Percentiles rank a stretch among this genome's conserved stretches.
Evolutionary conservation across 2,329 filamentous ascomycete species (phyloP).

Genomic region (Gremmenia infestans): DNA sequence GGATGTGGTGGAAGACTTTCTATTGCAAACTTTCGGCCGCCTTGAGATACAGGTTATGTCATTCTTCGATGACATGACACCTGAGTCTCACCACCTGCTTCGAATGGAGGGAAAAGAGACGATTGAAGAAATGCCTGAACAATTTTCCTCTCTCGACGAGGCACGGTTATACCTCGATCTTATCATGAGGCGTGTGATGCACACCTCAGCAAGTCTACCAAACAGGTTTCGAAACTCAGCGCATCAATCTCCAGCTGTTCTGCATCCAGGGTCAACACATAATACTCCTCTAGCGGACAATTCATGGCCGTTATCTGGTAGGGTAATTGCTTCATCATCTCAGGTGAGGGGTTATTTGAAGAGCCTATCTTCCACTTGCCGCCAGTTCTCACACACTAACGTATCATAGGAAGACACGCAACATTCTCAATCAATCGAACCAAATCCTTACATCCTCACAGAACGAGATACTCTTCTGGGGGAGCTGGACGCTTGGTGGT

Average conservation of each 20-base stretch:
- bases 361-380: background rate
- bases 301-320: too few relatives aligned
- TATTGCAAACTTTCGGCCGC: conserved; percentile 56
- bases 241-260: background rate
- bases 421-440: conserved; percentile 6
- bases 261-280: background rate
- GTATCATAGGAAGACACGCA: background rate
- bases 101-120: conserved; percentile 16
- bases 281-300: too few relatives aligned
- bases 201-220: conserved; percentile 15
- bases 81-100: conserved; percentile 11
- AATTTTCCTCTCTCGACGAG: conserved; percentile 12
- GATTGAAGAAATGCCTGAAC: conserved; percentile 16
- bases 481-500: conserved; percentile 14
- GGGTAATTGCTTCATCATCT: too few relatives aligned
- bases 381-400: background rate
- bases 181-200: conserved; percentile 19
- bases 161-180: conserved; percentile 21
- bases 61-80: conserved; percentile 28
- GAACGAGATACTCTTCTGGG: conserved; percentile 10
- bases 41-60: conserved; percentile 59
- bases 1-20: conserved; percentile 44
- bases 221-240: background rate
- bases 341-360: too few relatives aligned
- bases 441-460: background rate